A percentile compares a stretch with the other conserved stretches of the same genome.
Evolutionary conservation across 345 rosid species (phyloP).

Genomic region (Gynandropsis gynandra): DNA sequence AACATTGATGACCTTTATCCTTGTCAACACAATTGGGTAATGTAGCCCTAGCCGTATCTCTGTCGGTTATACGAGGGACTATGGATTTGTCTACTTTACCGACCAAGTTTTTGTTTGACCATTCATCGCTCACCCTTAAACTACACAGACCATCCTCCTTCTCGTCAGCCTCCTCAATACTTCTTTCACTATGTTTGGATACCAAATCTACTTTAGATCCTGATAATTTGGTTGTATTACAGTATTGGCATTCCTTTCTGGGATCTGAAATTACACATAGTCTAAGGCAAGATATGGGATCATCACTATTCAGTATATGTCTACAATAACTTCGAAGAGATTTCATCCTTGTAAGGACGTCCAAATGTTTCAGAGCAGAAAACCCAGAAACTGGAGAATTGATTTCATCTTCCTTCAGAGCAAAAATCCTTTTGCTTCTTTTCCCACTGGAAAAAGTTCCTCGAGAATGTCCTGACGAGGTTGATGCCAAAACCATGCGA

Average conservation of each 20-base stretch:
- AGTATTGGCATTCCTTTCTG: constrained; percentile 18
- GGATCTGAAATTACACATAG: constrained; percentile 26
- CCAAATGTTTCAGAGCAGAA: constrained; percentile 20
- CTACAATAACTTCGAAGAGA: constrained; percentile 46
- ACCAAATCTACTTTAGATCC: constrained; percentile 15
- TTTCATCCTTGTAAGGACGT: constrained; percentile 31
- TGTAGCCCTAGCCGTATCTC: constrained; percentile 18
- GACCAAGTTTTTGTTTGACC: constrained; percentile 17
- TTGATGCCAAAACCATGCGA: constrained; percentile 22
- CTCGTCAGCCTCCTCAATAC: constrained; percentile 14
- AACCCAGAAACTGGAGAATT: constrained; percentile 17
- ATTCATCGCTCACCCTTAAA: constrained; percentile 18
- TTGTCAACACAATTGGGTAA: constrained; percentile 10
- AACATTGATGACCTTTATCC: constrained; percentile 18
- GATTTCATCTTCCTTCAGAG: constrained; percentile 34
- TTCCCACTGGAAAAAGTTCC: constrained; percentile 53
- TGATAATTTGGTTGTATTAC: constrained; percentile 17
- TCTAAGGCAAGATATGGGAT: constrained; percentile 51
- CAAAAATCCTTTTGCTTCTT: constrained; percentile 69
- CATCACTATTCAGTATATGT: constrained; percentile 45
- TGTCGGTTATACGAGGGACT: constrained; percentile 22
- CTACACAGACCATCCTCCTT: constrained; percentile 17
- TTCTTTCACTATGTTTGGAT: constrained; percentile 24
- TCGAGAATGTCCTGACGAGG: constrained; percentile 33
- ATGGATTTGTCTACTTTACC: constrained; percentile 5